Evolutionary conservation across 2,329 filamentous ascomycete genomes (phyloP).

Genomic region (Taxawa tesnikishii): DNA sequence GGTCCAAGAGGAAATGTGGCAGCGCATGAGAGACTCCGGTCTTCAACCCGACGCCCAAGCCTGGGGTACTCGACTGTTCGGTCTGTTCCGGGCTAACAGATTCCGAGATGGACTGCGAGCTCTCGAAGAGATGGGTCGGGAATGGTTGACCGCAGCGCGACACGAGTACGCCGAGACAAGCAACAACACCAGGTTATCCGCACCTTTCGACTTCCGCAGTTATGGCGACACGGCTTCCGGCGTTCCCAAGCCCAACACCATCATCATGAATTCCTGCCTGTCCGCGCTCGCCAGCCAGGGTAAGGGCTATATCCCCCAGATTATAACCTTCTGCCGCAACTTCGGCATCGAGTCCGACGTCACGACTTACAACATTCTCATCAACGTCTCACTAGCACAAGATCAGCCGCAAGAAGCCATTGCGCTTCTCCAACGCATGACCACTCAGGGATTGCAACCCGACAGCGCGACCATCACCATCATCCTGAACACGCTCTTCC

Average conservation of each 20-base stretch:
- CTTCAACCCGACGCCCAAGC: slow-evolving; percentile 49
- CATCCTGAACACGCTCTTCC: slow-evolving; percentile 49
- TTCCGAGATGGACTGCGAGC: slow-evolving; percentile 47
- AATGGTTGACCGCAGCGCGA: slow-evolving; percentile 38
- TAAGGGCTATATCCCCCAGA: slow-evolving; percentile 35
- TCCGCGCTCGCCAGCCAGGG: slow-evolving; percentile 45
- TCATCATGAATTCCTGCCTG: slow-evolving; percentile 58
- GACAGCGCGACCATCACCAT: slow-evolving; percentile 57
- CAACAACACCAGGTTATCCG: slow-evolving; percentile 5
- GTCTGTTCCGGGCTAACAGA: slow-evolving; percentile 46
- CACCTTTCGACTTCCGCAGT: slow-evolving; percentile 5
- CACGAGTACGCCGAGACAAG: neutral
- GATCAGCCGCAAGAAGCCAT: slow-evolving; percentile 16
- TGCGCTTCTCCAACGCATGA: slow-evolving; percentile 29
- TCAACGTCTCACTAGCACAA: slow-evolving; percentile 18
- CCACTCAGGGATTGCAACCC: slow-evolving; percentile 31
- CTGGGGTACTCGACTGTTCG: slow-evolving; percentile 61
- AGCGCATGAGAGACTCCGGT: slow-evolving; percentile 44
- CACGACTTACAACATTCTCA: slow-evolving; percentile 18
- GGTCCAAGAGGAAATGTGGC: slow-evolving; percentile 58
- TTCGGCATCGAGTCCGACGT: slow-evolving; percentile 21
- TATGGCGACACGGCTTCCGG: slow-evolving; percentile 19
- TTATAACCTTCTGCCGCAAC: slow-evolving; percentile 36
- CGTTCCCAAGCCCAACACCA: slow-evolving; percentile 48
- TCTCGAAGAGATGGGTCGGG: slow-evolving; percentile 51